Evolutionary conservation across 2,329 filamentous ascomycete species (phyloP), one percentile per base, ranked within the genome.

Genomic region (Fusarium sp.): DNA sequence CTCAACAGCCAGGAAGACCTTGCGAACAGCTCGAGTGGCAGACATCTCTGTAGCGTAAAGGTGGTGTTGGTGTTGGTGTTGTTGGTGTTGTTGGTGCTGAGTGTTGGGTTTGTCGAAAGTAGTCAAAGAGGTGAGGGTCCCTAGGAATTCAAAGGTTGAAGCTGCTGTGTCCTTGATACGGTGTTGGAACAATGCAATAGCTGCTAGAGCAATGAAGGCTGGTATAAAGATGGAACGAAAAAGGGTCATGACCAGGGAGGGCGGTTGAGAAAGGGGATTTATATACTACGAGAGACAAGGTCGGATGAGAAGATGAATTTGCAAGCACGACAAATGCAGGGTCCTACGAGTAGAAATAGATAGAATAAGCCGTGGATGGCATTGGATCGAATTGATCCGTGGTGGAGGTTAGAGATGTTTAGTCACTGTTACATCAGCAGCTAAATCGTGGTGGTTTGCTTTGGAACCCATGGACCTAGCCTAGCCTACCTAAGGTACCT

Each of bases 1-100:
- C 83, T 98, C 94, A 68, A 92, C 84, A 69, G 96, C 96, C 50
- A 94, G 88, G 83, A 98, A 95, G 75, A 93, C 90, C 84, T 95
- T 93, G 75, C 90, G 90, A 81, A 98, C 96, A 56, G 91, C 89
- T 79, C 96, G 91, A 34, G 93, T 88, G 70, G 90, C 83, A 48
- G 92, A 89, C 89, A 93, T 93, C 65, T 89, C 85, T 73, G 85
- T 81, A 28, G 80, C 79, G 76, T 79, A 75, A 59, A 83, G 79
- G 62, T 77, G 74, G 42, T 77, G 75, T 15, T 77, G 74, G 48
- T 77, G 75, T 26, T 69, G 50, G 42, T 77, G 75, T 15, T 77
- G 75, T 15, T 77, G 74, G 48, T 77, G 75, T 26, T 69, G 50
- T 63, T 62, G 68, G 36, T 61, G 70, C 62, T 45, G 51, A 39